phyloP scores from a whole-genome alignment of 1,284 basidiomycete genomes.

The Apiotrichum gracile region DNA sequence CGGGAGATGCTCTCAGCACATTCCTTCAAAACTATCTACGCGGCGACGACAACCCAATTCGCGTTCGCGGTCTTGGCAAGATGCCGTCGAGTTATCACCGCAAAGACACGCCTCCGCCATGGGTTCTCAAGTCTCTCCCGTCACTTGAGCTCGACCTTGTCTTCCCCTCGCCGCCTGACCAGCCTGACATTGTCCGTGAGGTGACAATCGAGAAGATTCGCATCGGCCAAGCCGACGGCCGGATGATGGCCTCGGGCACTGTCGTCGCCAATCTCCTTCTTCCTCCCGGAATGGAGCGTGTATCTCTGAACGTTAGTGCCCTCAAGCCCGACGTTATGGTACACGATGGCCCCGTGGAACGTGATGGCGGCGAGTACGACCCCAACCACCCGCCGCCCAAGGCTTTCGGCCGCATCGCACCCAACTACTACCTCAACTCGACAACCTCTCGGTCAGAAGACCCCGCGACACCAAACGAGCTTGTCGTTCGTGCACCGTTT shows the following conservation, averaged over 20 bases:
- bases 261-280: constrained; percentile 41
- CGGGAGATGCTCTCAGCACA: constrained; percentile 17
- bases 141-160: constrained; percentile 28
- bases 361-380: constrained; percentile 4
- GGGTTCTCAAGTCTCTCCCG: constrained; percentile 31
- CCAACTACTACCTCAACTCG: constrained; percentile 15
- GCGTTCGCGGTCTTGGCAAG: constrained; percentile 28
- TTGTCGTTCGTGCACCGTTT: constrained; percentile 40
- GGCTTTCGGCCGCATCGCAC: constrained; percentile 24
- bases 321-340: constrained; percentile 44
- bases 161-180: constrained; percentile 41
- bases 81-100: not conserved
- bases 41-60: constrained; percentile 35
- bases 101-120: constrained; percentile 24
- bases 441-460: constrained; percentile 12
- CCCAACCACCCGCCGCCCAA: constrained; percentile 14
- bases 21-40: constrained; percentile 41
- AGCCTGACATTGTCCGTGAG: constrained; percentile 37
- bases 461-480: constrained; percentile 10
- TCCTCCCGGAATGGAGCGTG: constrained; percentile 28
- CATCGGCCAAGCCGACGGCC: constrained; percentile 17
- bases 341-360: constrained; percentile 34
- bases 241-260: constrained; percentile 37
- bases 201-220: constrained; percentile 46
- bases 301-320: constrained; percentile 31